Evolutionary conservation across 2,329 filamentous ascomycete species (phyloP), one percentile per base, ranked within the genome.

Genomic region (Tolypocladium capitatum): DNA sequence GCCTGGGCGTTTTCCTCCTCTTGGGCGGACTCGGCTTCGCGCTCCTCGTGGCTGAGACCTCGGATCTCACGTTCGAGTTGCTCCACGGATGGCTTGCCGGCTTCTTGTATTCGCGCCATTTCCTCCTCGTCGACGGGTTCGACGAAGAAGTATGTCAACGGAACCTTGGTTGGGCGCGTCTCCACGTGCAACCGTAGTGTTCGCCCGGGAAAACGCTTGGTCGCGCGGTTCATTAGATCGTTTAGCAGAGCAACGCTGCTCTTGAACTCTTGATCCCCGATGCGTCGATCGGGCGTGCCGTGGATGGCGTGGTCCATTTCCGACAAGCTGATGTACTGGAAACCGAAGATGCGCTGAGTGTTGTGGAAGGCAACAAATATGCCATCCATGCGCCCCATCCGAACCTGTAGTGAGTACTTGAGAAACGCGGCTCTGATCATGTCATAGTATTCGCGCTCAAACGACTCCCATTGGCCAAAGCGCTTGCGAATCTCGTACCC

Each of bases 361-460:
- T 98, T 98, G 70, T 98, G 92, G 62, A 82, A 98, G 2, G 92
- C 92, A 21, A 97, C 86, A 60, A 97, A 98, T 45, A 97, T 96
- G 47, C 92, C 92, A 61, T 98, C 91, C 94, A 98, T 98, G 45
- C 90, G 82, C 18, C 94, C 92, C 80, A 98, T 94, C 41, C 92
- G 86, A 28, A 91, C 94, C 66, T 98, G 92, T 30, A 98, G 73
- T 10, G 90, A 95, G 64, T 98, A 98, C 61, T 98, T 98, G 48
- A 98, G 71, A 68, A 98, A 91, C 0, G 91, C 92, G 1, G 90
- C 80, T 46, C 94, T 79, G 50, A 94, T 91, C 89, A 98, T 94
- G 64, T 98, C 92, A 63, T 84, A 94, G 63, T 92, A 96, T 60
- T 98, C 94, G 49, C 90, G 81, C 67, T 98, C 92, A 62, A 84